Evolutionary conservation across 495 filamentous ascomycete species (phyloP).

Genomic region (Viridothelium virens): DNA sequence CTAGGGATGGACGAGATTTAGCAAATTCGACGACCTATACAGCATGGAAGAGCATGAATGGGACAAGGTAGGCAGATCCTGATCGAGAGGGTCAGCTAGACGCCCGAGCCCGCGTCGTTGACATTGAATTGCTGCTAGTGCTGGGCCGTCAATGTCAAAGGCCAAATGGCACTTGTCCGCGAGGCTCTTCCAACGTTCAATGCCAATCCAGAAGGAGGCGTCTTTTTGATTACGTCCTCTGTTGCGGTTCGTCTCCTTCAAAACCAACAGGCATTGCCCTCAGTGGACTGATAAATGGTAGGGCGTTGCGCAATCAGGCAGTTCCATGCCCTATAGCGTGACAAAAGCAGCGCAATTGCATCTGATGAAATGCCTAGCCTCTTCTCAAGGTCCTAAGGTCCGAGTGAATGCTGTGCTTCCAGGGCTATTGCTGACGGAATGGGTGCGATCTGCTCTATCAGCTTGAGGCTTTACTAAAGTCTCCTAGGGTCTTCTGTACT

Average conservation of each 20-base stretch:
- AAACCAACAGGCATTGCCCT: background rate
- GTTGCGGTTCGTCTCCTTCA: constrained; percentile 40
- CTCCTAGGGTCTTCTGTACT: constrained; percentile 30
- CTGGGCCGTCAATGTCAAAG: constrained; percentile 64
- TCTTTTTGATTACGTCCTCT: constrained; percentile 60
- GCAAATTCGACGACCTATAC: constrained; percentile 55
- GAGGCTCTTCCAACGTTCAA: constrained; percentile 59
- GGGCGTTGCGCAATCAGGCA: constrained; percentile 45
- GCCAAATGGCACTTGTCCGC: constrained; percentile 53
- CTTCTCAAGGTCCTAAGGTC: constrained; percentile 56
- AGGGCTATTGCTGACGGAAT: constrained; percentile 63
- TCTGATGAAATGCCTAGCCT: constrained; percentile 64
- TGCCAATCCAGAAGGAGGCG: constrained; percentile 59
- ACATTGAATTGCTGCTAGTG: constrained; percentile 38
- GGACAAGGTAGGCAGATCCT: constrained; percentile 48
- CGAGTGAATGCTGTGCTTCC: constrained; percentile 62
- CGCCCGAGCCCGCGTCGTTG: background rate
- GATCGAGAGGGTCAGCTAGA: background rate
- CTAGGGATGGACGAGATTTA: constrained; percentile 62
- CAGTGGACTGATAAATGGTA: constrained; percentile 18
- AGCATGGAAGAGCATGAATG: constrained; percentile 58
- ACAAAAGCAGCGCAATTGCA: constrained; percentile 63
- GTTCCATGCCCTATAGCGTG: constrained; percentile 58
- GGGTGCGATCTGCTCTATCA: constrained; percentile 41
- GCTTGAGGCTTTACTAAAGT: background rate